These are phyloP conservation scores for Stygiomarasmius scandens DNA, from an alignment of 1,284 basidiomycete species.

Conservation along the genomic window DNA sequence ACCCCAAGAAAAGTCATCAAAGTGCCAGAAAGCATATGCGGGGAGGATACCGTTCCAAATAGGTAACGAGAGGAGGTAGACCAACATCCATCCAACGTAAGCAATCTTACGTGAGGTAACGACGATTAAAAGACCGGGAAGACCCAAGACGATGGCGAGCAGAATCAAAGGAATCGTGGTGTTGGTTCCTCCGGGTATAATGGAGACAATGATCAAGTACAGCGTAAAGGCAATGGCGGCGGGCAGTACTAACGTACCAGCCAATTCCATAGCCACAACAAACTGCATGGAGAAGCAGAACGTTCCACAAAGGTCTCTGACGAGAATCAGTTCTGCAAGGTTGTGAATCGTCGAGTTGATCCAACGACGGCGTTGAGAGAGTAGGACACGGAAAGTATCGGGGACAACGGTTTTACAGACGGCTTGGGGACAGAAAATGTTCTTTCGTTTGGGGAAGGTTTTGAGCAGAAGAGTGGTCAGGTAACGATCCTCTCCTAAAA, in stretches of 20 bases:
- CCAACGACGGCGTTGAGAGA: conserved; percentile 98
- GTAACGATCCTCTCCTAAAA: conserved; percentile 99
- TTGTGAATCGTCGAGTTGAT: conserved; percentile 99
- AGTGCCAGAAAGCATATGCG: conserved; percentile 97
- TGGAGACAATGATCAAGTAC: conserved; percentile 86
- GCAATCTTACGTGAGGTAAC: conserved; percentile 92
- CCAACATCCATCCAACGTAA: conserved; percentile 96
- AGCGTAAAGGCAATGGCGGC: conserved; percentile 96
- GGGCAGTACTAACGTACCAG: conserved; percentile 95
- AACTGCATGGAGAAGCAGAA: conserved; percentile 99
- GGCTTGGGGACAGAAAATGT: conserved; percentile 97
- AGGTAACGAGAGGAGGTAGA: conserved; percentile 91
- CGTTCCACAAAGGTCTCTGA: conserved; percentile 92
- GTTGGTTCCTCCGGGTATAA: conserved; percentile 76
- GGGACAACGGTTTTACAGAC: conserved; percentile 98
- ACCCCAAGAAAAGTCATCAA: conserved; percentile 99
- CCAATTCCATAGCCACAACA: conserved; percentile 96
- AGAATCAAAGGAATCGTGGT: conserved; percentile 96
- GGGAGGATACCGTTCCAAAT: conserved; percentile 97
- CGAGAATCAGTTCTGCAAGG: conserved; percentile 89
- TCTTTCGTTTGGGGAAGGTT: conserved; percentile 99
- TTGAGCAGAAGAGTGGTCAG: conserved; percentile 94
- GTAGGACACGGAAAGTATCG: conserved; percentile 90
- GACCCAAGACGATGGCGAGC: conserved; percentile 90
- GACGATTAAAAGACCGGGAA: conserved; percentile 94